Evolutionary conservation across 306 rosid genomes (phyloP).

Genomic region (Leucaena leucocephala): DNA sequence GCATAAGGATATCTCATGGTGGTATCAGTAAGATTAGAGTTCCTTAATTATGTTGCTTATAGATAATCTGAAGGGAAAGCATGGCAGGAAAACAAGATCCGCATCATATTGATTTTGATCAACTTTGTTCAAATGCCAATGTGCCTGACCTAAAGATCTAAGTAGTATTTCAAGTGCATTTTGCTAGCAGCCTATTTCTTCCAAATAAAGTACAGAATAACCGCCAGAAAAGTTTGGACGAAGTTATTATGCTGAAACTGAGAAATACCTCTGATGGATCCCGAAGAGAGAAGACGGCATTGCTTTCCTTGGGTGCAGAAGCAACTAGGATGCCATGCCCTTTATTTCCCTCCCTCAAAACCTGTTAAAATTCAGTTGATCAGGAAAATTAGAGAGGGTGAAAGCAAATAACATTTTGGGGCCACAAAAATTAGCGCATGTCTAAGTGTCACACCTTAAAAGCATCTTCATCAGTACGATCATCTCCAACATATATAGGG

Average conservation of each 20-base stretch:
- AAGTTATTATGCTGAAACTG: neutral
- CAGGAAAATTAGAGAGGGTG: conserved; percentile 1
- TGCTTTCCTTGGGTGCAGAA: conserved; percentile 79
- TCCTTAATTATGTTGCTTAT: neutral
- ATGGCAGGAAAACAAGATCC: neutral
- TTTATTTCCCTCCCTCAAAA: conserved; percentile 64
- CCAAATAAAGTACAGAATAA: neutral
- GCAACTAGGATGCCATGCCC: conserved; percentile 94
- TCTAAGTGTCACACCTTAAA: conserved; percentile 72
- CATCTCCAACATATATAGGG: conserved; percentile 93
- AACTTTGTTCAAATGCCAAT: neutral
- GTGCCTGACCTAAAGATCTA: neutral
- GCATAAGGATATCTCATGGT: neutral
- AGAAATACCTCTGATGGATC: conserved; percentile 87
- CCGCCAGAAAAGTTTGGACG: neutral
- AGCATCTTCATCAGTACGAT: conserved; percentile 94
- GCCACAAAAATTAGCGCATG: neutral
- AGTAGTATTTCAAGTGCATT: neutral
- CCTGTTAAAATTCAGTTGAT: conserved; percentile 51
- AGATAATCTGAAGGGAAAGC: neutral
- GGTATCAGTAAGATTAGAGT: neutral
- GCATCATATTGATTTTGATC: neutral
- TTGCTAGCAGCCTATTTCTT: neutral
- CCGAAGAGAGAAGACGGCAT: conserved; percentile 76
- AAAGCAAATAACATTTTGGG: neutral